Conservation (phyloP, 306 rosid species). For the Glycine tomentella region DNA sequence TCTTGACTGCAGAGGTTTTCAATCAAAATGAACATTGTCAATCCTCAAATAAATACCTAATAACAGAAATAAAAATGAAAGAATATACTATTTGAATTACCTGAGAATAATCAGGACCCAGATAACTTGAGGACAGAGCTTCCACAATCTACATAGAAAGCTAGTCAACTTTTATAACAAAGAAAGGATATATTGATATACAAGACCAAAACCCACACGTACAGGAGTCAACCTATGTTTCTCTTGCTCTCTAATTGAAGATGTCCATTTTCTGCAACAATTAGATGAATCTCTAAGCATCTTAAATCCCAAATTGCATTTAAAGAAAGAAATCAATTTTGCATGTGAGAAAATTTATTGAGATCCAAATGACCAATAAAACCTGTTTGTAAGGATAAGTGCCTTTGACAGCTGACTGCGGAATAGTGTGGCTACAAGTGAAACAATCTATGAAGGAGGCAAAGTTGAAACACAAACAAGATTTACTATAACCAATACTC, state of each 20-base stretch:
- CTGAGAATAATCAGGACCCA: constrained; percentile 94
- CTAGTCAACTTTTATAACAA: constrained; percentile 45
- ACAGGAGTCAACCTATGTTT: constrained; percentile 86
- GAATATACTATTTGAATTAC: constrained; percentile 54
- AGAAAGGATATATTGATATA: constrained; percentile 18
- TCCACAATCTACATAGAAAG: constrained; percentile 80
- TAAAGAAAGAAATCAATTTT: constrained; percentile 1
- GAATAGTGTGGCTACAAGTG: constrained; percentile 78
- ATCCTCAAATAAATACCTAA: constrained; percentile 29
- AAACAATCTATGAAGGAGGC: constrained; percentile 67
- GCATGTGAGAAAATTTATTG: constrained; percentile 28
- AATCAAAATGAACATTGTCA: constrained; percentile 43
- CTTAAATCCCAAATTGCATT: constrained; percentile 26
- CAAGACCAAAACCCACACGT: constrained; percentile 52
- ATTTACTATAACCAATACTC: constrained; percentile 30
- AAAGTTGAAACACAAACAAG: constrained; percentile 37
- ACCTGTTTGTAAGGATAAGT: constrained; percentile 91
- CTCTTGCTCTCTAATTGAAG: constrained; percentile 82
- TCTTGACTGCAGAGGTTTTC: constrained; percentile 66
- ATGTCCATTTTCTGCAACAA: constrained; percentile 88
- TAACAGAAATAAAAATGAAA: constrained; percentile 30
- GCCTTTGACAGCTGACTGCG: constrained; percentile 86
- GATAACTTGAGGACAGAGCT: constrained; percentile 80
- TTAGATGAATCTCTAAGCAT: constrained; percentile 43
- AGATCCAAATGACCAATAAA: constrained; percentile 38